Evolutionary conservation across 305 asterid species (phyloP), one percentile per base, ranked within the genome.

Genomic region (Solanum hybrid): DNA sequence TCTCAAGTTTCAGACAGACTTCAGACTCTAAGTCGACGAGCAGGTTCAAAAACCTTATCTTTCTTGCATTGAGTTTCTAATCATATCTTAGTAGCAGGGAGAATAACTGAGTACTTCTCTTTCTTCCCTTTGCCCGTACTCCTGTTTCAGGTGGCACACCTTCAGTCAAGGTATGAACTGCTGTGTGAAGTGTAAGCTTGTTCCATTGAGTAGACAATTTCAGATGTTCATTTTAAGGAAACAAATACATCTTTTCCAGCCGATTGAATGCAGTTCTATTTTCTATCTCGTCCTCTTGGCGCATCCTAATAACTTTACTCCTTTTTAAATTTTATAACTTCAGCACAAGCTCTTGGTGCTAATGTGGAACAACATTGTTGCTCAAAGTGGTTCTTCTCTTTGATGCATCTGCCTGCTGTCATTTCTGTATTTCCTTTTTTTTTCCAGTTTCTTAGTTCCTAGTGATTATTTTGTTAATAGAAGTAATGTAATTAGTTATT

Each of bases 1-100:
- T 90, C 92, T 80, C 98, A 96, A 92, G 96, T 97, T 86, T 93
- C 98, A 32, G 99, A 95, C 87, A 95, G 99, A 89, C 91, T 97
- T 87, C 95, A 92, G 91, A 91, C 95, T 85, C 92, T 97, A 92
- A 73, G 94, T 89, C 92, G 90, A 88, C 93, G 99, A 91, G 85
- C 96, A 97, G 99, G 99, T 96, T 90, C 80, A 64, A 17, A 36
- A 31, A 22, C 71, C 85, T 9, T 88, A 11, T 56, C 45, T 32
- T 85, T 89, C 56, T 85, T 90, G 85, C 32, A 42, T 73, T 42
- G 31, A 56, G 88, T 89, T 89, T 88, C 26, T 42, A 84, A 76
- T 80, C 75, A 15, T 81, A 76, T 80, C 51, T 31, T 56, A 85
- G 26, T 14, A 51, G 84, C 88, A 85, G 84, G 40, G 66, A 79